Base-by-base conservation (phyloP, 202 grass and related monocot species). In the Panicum virgatum region DNA sequence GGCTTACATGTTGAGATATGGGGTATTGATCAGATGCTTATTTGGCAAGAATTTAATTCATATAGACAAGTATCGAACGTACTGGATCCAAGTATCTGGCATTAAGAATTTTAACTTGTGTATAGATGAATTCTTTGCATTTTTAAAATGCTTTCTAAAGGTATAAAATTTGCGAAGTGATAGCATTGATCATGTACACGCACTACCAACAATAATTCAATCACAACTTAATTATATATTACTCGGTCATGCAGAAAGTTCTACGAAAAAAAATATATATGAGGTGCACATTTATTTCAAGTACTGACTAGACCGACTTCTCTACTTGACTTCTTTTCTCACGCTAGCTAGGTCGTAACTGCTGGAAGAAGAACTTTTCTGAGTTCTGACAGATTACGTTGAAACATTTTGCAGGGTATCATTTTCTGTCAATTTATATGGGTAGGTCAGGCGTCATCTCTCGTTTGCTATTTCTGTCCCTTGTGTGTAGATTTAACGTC, bases 291-390 rank as follows among this genome's bases (percentile, higher is more conserved):
- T 59, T 60, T 29, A 29, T 25, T 48, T n/a, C 12, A 14, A 11
- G 26, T 72, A 36, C 43, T 15, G 9, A 65, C 44, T 64, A 61
- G 73, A 57, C 15, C 2, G 54, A 83, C 86, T 66, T 52, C 32
- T 2, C 81, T 52, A 6, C 39, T 81, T 79, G 66, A 65, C 65
- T 43, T 69, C 1, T 13, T 44, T 62, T 36, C 27, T 32, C 3
- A 42, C 15, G 18, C 65, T 15, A 66, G 18, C 65, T 15, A 66
- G 60, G 66, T 66, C 74, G 12, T 63, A 18, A n/a, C 47, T 23
- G 9, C 16, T 40, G 38, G n/a, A 77, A 88, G n/a, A 77, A 88
- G 73, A 72, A 83, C 47, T 47, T 0, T 58, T 73, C 74, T 14
- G 11, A 29, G 37, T 73, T 73, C 47, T 69, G 3, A 66, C 29